These are phyloP conservation scores for Apiospora arundinis DNA, from an alignment of 2,329 filamentous ascomycete species.

Conservation along the genomic window DNA sequence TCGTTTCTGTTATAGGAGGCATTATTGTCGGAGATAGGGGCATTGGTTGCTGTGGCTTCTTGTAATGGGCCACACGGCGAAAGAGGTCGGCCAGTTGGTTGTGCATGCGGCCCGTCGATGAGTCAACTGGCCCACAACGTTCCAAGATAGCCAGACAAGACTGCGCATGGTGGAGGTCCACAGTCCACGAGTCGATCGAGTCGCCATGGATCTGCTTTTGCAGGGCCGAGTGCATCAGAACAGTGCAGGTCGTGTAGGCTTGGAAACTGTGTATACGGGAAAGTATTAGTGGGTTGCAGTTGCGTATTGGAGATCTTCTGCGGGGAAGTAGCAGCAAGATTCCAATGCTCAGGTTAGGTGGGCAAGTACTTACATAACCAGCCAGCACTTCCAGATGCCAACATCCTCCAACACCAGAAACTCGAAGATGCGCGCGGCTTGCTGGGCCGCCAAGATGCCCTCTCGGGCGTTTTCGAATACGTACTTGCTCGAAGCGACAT, in stretches of 20 bases:
- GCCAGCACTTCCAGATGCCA: not conserved
- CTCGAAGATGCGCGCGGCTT: not conserved
- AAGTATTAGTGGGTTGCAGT: not conserved
- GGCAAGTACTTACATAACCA: not conserved
- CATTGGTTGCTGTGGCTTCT: too few species aligned
- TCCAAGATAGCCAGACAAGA: not conserved
- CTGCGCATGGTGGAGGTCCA: not conserved
- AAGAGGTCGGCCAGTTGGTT: not conserved
- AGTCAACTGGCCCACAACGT: not conserved
- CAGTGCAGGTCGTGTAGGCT: constrained; percentile 5
- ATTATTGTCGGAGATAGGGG: not conserved
- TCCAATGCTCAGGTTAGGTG: too few species aligned
- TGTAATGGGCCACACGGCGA: not conserved
- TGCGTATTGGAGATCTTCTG: too few species aligned
- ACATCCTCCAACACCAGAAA: not conserved
- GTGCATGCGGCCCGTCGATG: not conserved
- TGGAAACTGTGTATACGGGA: not conserved
- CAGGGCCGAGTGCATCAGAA: not conserved
- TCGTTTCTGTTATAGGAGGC: too few species aligned
- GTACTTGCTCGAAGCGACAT: not conserved
- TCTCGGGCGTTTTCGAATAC: not conserved
- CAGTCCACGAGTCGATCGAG: not conserved
- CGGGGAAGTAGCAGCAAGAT: too few species aligned
- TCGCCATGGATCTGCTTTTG: not conserved
- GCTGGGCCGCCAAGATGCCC: not conserved